Evolutionary conservation across 371 early-diverging fungal species (phyloP), one percentile per base, ranked within the genome.

Genomic region (Lichtheimia hyalospora): DNA sequence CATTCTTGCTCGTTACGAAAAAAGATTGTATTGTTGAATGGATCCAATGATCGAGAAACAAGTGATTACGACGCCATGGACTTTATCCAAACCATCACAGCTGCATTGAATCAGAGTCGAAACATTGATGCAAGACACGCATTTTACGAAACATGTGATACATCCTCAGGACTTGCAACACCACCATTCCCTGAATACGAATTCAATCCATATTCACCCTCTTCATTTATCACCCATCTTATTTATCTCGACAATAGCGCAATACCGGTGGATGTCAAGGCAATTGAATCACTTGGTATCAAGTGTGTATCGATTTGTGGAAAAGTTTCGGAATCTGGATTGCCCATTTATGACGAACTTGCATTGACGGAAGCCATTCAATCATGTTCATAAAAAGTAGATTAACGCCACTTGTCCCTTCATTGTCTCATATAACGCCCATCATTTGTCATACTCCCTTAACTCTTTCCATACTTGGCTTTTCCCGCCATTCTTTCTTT

Each of bases 1-100:
- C 70, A 82, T 20, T 83, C 85, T 1, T 57, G 66, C 15, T 71
- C 81, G 5, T 58, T 84, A 42, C 73, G 73, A 51, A 71, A 76
- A 63, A 91, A 91, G 64, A 74, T 91, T 7, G 73, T 91, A 27
- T 70, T 89, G 46, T 67, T 91, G 42, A 91, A 91, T 59, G 89
- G 89, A 0, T 78, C 86, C 7, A 76, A 73, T 49, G 91, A 91
- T 56, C 79, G 89, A 12, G 91, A 91, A 63, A 88, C 88, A 12
- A 77, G 76, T 15, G 84, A 81, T 14, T 89, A 86, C 62, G 84
- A 87, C 1, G 91, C 89, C 0, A 52, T 88, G 34, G 91, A 91
- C 53, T 91, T 89, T 55, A 79, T 89, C 42, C 72, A 83, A 24
- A 86, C 88, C 21, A 79, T 91, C 54, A 81, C 87, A 1, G 80